phyloP scores from a whole-genome alignment of 148 eudicot species.

The Arctostaphylos glauca region DNA sequence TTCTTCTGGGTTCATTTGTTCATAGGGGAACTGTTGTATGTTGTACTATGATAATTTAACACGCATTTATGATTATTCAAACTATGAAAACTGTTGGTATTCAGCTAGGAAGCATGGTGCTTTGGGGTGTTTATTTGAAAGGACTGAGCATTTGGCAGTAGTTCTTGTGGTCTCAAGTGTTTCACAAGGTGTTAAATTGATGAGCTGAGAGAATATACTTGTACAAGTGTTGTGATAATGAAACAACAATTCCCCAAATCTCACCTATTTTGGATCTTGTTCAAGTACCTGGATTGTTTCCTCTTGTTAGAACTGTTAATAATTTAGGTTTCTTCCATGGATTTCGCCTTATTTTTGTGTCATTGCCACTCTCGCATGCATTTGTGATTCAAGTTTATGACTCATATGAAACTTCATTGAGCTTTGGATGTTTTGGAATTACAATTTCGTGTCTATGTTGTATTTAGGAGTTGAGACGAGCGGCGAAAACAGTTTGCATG shows the following conservation, averaged over 20 bases:
- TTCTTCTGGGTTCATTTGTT: slow-evolving; percentile 41
- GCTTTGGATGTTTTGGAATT: neutral
- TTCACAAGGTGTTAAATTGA: neutral
- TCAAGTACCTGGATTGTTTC: neutral
- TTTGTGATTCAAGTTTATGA: neutral
- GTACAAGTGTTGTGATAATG: slow-evolving; percentile 7
- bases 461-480: no score
- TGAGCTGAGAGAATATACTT: neutral
- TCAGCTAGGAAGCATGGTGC: neutral
- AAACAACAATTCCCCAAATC: slow-evolving; percentile 4
- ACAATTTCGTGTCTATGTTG: no score
- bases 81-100: neutral
- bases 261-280: neutral
- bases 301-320: neutral
- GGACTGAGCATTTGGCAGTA: slow-evolving; percentile 12
- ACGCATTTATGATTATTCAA: neutral
- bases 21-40: slow-evolving; percentile 49
- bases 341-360: neutral
- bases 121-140: neutral
- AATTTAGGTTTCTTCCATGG: neutral
- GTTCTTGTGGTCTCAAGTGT: slow-evolving; percentile 3
- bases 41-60: slow-evolving; percentile 20
- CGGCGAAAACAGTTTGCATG: neutral
- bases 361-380: neutral
- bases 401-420: neutral